Evolutionary conservation across 495 filamentous ascomycete species (phyloP), one percentile per base, ranked within the genome.

Genomic region (Aspergillus heteromorphus): DNA sequence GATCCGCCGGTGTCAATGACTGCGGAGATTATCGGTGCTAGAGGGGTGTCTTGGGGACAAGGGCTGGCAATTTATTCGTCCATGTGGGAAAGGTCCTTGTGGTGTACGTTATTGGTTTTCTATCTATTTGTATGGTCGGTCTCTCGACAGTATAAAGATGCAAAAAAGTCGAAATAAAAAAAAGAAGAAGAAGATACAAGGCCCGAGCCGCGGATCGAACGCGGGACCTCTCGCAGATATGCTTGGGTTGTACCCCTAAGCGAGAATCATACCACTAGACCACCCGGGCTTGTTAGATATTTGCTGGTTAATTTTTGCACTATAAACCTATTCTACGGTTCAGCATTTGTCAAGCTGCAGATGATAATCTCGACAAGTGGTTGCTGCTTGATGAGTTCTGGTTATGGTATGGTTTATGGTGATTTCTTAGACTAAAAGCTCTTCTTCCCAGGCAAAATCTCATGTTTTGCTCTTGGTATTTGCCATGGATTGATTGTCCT

Each of bases 221-320:
- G 57, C 51, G 57, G 51, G 57, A 59, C 56, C 41, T 54, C 55
- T 62, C 55, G 55, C 55, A 62, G 38, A 56, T 52, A 53, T 55
- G 52, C 55, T 58, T 55, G 54, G 51, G 54, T 50, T 55, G 27
- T 25, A 48, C 40, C 49, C 51, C 53, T 57, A 58, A 56, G 55
- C 52, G 55, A 53, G 52, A 59, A 54, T 55, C 48, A 52, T 55
- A 59, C 52, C 52, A 59, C 40, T 51, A 54, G 54, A 50, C 51
- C 53, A 57, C 54, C 57, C 51, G 53, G 54, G 51, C 54, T 49
- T 50, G 17, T 47, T 48, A 47, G 47, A 27, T 36, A 13, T 23
- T 51, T 29, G 13, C 16, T 4, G 1, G 5, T n/a, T 4, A 5
- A 38, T n/a, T 38, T n/a, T 38, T 14, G 11, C 34, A 13, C n/a